phyloP scores from a whole-genome alignment of 805 yeast genomes.

The Sungouiozyma intestinalis region DNA sequence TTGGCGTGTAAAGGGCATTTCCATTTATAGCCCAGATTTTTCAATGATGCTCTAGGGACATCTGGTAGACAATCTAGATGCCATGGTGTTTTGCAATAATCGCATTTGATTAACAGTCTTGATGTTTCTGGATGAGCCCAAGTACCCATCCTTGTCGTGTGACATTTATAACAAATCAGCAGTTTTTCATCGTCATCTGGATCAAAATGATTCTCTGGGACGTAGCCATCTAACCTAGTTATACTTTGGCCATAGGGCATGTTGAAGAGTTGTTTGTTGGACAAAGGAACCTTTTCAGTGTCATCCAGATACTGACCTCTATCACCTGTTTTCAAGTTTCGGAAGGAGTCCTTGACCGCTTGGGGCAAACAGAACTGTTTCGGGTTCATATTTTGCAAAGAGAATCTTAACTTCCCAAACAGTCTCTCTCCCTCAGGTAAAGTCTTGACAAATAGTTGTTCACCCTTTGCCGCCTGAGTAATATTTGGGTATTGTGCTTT shows the following conservation, averaged over 20 bases:
- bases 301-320: conserved; percentile 64
- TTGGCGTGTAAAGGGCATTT: conserved; percentile 76
- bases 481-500: conserved; percentile 28
- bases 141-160: conserved; percentile 48
- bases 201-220: conserved; percentile 41
- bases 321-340: conserved; percentile 56
- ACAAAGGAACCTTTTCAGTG: conserved; percentile 35
- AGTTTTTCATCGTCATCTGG: conserved; percentile 53
- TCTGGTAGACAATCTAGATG: conserved; percentile 73
- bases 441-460: conserved; percentile 11
- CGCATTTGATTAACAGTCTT: conserved; percentile 59
- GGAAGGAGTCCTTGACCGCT: conserved; percentile 56
- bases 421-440: conserved; percentile 20
- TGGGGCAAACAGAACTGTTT: conserved; percentile 57
- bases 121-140: conserved; percentile 34
- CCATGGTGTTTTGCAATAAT: conserved; percentile 74
- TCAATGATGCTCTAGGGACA: conserved; percentile 64
- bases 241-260: conserved; percentile 32
- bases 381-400: conserved; percentile 52
- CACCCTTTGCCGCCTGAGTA: conserved; percentile 14
- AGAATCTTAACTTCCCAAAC: conserved; percentile 49
- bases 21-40: conserved; percentile 75
- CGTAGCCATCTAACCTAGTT: conserved; percentile 29
- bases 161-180: conserved; percentile 66
- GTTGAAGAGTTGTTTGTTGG: conserved; percentile 35